Evolutionary conservation across 768 basidiomycete genomes (phyloP), one percentile per base, ranked within the genome.

Genomic region (Leccinum pellstonianum): DNA sequence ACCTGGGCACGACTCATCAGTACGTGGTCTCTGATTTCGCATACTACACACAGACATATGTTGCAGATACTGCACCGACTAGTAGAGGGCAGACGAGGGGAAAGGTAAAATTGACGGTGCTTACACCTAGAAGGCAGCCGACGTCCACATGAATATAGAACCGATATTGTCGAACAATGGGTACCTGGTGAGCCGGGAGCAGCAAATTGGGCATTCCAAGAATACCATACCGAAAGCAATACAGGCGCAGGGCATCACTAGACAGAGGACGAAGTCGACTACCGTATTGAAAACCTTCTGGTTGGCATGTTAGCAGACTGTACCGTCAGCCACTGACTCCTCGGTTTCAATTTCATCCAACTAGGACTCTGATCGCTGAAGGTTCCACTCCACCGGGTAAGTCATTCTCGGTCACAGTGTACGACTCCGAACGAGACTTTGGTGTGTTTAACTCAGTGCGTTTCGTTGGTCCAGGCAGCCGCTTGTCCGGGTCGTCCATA

Each of bases 161-260:
- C 9, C 83, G 78, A 65, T 82, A 79, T 29, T 78, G 80, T 70
- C 82, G 81, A 0, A 83, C 80, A 43, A 84, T 67, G 56, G 15
- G 38, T 35, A 21, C 15, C 33, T 2, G 2, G 47, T 64, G 38
- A 64, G 43, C 68, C 49, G 47, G 21, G 52, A 17, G 25, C 29
- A 53, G 9, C 11, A 38, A n/a, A 27, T 19, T 4, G 8, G 7
- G 19, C 17, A 3, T 9, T 12, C 27, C 25, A n/a, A 29, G 10
- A 48, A 53, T 51, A 54, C 66, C 7, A 11, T 33, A 80, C 72
- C 64, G 37, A 77, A 61, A n/a, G 61, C 59, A 68, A 75, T 69
- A 14, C 67, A 51, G 7, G 73, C 15, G n/a, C 70, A 57, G 0
- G 79, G 79, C 35, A 78, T 43, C 2, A 73, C 73, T 5, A 77